Evolutionary conservation across 306 rosid genomes (phyloP).

Genomic region (Pyrus bretschneideri): DNA sequence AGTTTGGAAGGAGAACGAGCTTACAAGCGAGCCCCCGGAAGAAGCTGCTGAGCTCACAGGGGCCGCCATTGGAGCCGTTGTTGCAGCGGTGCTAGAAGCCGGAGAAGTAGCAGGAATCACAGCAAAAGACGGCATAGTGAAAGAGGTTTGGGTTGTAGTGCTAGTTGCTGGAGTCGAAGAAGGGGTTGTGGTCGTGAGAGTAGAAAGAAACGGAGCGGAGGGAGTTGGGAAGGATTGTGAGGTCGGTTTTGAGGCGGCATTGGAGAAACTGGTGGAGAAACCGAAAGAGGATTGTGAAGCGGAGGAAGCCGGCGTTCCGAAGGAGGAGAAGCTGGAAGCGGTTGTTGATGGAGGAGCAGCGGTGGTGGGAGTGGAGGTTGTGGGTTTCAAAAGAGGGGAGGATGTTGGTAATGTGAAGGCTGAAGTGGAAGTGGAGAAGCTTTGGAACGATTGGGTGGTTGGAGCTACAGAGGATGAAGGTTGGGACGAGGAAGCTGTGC

Average conservation of each 20-base stretch:
- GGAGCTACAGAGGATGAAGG: constrained; percentile 23
- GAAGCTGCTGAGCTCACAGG: constrained; percentile 29
- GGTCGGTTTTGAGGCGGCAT: not conserved
- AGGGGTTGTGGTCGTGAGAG: constrained; percentile 45
- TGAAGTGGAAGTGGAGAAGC: too few species aligned
- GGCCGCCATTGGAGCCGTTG: constrained; percentile 19
- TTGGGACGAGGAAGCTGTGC: not conserved
- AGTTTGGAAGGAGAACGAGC: constrained; percentile 20
- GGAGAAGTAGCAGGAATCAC: constrained; percentile 20
- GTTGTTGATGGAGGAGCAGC: not conserved
- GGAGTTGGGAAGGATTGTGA: constrained; percentile 42
- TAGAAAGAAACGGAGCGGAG: constrained; percentile 43
- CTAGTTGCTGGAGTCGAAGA: constrained; percentile 19
- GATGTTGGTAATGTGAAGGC: constrained; percentile 17
- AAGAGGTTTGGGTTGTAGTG: too few species aligned
- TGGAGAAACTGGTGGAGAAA: too few species aligned
- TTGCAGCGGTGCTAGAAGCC: not conserved
- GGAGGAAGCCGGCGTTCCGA: too few species aligned
- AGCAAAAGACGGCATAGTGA: not conserved
- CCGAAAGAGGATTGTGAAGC: too few species aligned
- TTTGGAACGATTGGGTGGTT: not conserved
- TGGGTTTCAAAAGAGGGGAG: constrained; percentile 21
- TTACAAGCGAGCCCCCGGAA: not conserved
- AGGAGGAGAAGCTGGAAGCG: too few species aligned
- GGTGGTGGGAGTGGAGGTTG: constrained; percentile 3